Evolutionary conservation across 345 rosid species (phyloP), one percentile per base, ranked within the genome.

Genomic region (Syzygium oleosum): DNA sequence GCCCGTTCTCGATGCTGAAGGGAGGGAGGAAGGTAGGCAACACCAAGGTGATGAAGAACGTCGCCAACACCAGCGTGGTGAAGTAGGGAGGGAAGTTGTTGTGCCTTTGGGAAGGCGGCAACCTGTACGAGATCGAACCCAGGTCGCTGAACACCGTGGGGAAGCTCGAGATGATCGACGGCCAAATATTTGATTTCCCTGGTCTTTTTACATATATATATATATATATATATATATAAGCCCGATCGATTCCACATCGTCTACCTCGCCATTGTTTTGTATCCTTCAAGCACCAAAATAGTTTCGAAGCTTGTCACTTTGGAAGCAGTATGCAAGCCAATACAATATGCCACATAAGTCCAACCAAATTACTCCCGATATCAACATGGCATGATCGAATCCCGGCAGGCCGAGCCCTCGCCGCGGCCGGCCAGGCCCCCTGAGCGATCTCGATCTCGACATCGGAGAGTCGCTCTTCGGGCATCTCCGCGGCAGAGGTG

Each of bases 101-200:
- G 85, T 96, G 98, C 89, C 90, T 97, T 41, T 97, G 99, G 99
- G 99, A 97, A 89, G 99, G 99, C 59, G 99, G 99, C 22, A 94
- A 92, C 4, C 98, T 98, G 4, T 97, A 97, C 41, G 96, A 96
- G 95, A 93, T 97, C 23, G 94, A 96, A 87, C 89, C 95, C 23
- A 90, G 88, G 84, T 89, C 95, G 91, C 89, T 96, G 95, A 95
- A 95, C 90, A 97, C 98, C 5, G 84, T 95, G 2, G 97, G 96
- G 1, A 93, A 87, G 59, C 93, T 94, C 86, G 88, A 93, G 52
- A 87, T 91, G 87, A 90, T 91, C n/a, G 54, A 92, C 88, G n/a
- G 22, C 78, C 43, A 29, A 31, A 63, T 29, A 63, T 29, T 29
- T 9, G 29, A 38, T 38, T 38, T 38, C 41, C 41, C 41, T 38